Base-by-base conservation (phyloP, 306 rosid species). In the Geum urbanum region DNA sequence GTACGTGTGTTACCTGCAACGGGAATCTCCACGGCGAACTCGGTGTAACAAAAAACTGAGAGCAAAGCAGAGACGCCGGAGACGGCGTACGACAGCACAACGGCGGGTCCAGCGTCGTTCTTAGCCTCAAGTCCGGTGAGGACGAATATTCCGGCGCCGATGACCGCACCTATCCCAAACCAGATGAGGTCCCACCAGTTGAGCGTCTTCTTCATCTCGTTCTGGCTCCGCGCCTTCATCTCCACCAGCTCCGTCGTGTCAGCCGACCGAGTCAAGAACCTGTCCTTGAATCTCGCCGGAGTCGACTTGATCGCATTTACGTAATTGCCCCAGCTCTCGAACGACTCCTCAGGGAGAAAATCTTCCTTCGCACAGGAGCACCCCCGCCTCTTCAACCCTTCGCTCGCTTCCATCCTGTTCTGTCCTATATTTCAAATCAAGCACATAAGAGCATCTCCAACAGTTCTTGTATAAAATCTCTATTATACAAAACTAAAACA, bases 161-260 rank as follows among this genome's bases (percentile, higher is more conserved):
- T 83, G 20, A 90, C 98, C 2, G 96, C 84, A 0, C 96, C 96
- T 71, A 92, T 48, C 0, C 98, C 91, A 65, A 90, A 87, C 97
- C 98, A 92, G 50, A 90, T 85, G 4, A 92, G 85, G 64, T 90
- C 98, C 98, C 98, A 90, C 98, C 98, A 92, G 5, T 65, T 86
- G 14, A 92, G 86, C 32, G 82, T 84, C 76, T 85, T 90, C 91
- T 90, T 92, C 98, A 92, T 92, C 70, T 85, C 88, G 67, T 84
- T 60, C 15, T 72, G 69, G 76, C 98, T 92, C 77, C 72, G 78
- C 2, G 87, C 86, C 82, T 80, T 86, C 74, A 89, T 5, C 16
- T 87, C 92, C 45, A 89, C 91, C 4, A 92, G 66, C 83, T 92
- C 98, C 9, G 80, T 70, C 0, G 70, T 69, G 27, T 89, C 96